Base-by-base conservation (phyloP, 345 rosid genomes). In the Erysimum cheiranthoides region DNA sequence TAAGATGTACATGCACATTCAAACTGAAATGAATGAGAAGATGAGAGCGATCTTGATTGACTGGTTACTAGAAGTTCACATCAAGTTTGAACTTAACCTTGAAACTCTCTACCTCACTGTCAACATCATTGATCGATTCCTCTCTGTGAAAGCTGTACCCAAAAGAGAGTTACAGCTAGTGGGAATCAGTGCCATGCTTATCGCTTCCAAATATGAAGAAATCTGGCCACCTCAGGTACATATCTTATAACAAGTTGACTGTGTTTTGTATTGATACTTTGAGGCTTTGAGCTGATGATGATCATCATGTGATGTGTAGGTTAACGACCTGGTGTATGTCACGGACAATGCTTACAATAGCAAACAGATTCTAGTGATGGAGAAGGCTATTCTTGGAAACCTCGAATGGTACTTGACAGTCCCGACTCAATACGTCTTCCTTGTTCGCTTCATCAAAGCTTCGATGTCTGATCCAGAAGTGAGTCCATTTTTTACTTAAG, bases 181-280 rank as follows among this genome's bases (percentile, higher is more conserved):
- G 28, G 98, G 97, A 73, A 86, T 92, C 42, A 84, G 96, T 63
- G 80, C 97, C 21, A 82, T 94, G 95, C 91, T 94, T 18, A 83
- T 92, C 4, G 97, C 98, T 30, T 92, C 95, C 82, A 94, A 94
- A 76, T 94, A 94, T 56, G 98, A 94, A 80, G 98, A 92, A 81
- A 89, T 92, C 68, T 92, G 97, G 98, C 90, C 98, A 12, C 98
- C 96, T 30, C 89, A 89, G 95, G 83, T 75, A 72, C 16, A 1
- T 47, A 11, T 6, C 27, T 14, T 25, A 39, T 42, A 43, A 12
- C 5, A 46, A 3, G n/a, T 36, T 40, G 58, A 17, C 30, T 52
- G 7, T 28, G 61, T 40, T 25, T 42, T 49, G 30, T 39, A 13
- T 60, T 45, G 36, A 13, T 18, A 50, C 27, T 53, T 2, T 51